Conservation (phyloP, 2,329 filamentous ascomycete genomes). For the Phyllachora maydis region DNA sequence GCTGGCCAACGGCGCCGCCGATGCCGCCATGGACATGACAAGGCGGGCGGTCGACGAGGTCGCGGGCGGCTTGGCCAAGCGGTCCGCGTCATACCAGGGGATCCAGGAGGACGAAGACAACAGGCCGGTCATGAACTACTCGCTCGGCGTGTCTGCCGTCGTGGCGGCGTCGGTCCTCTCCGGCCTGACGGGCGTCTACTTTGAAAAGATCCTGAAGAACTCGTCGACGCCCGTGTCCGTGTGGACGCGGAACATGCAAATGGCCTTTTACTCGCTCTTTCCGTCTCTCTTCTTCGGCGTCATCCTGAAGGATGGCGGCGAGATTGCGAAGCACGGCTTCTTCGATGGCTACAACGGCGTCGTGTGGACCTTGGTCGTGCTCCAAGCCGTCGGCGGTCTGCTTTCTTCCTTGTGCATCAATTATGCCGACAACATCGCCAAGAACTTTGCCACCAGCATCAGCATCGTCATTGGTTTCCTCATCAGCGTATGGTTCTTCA, state of each 20-base stretch:
- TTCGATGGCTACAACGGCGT: conserved; percentile 88
- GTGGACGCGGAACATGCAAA: conserved; percentile 88
- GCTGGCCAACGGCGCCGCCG: conserved; percentile 27
- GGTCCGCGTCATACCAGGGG: conserved; percentile 79
- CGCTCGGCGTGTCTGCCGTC: conserved; percentile 60
- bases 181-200: conserved; percentile 68
- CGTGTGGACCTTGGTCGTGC: conserved; percentile 67
- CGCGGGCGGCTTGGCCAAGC: conserved; percentile 28
- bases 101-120: conserved; percentile 46
- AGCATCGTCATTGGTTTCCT: conserved; percentile 78
- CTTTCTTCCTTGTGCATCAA: conserved; percentile 67
- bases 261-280: conserved; percentile 86
- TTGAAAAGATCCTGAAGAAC: conserved; percentile 83
- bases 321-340: conserved; percentile 69
- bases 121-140: conserved; percentile 46
- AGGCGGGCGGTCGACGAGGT: conserved; percentile 19
- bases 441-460: conserved; percentile 84
- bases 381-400: conserved; percentile 71
- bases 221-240: conserved; percentile 55
- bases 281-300: conserved; percentile 76
- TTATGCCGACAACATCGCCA: conserved; percentile 75
- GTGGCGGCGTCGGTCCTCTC: conserved; percentile 61
- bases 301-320: conserved; percentile 66
- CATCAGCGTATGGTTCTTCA: conserved; percentile 70
- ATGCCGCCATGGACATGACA: conserved; percentile 28